These are phyloP conservation scores for Begonia fuchsioides DNA, from an alignment of 306 rosid species.

Conservation along the genomic window DNA sequence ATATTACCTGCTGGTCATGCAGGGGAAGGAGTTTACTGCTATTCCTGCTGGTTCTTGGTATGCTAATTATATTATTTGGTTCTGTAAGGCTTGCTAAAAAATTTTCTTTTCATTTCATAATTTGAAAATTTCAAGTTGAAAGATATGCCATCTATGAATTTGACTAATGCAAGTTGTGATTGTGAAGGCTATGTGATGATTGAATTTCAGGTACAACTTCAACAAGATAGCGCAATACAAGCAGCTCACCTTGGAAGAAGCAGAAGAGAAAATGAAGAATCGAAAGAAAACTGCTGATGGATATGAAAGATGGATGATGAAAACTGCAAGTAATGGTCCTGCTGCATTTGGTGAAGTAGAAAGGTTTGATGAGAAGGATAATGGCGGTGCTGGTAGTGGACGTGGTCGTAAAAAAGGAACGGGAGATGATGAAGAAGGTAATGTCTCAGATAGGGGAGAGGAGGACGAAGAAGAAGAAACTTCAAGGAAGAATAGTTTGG, in stretches of 20 bases:
- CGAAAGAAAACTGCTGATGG: constrained; percentile 97
- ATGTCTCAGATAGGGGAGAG: constrained; percentile 78
- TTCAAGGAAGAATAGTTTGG: constrained; percentile 57
- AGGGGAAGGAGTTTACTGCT: constrained; percentile 83
- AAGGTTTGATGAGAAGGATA: constrained; percentile 57
- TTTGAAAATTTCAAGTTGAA: too few species aligned
- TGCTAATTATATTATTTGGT: not conserved
- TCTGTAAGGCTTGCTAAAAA: too few species aligned
- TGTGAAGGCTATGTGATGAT: constrained; percentile 5
- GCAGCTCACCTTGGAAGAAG: constrained; percentile 92
- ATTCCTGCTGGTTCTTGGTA: constrained; percentile 99
- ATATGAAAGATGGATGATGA: constrained; percentile 99
- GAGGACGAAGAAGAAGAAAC: constrained; percentile 87
- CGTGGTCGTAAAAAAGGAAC: constrained; percentile 37
- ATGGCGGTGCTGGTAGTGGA: constrained; percentile 32
- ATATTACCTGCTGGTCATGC: constrained; percentile 70
- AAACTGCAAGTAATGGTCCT: constrained; percentile 77
- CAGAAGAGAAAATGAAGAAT: constrained; percentile 93
- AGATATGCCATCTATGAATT: too few species aligned
- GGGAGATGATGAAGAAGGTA: constrained; percentile 60
- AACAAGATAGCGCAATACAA: constrained; percentile 92
- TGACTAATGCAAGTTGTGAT: not conserved
- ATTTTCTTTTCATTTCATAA: too few species aligned
- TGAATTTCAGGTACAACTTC: constrained; percentile 67
- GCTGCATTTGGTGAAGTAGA: constrained; percentile 81